These are phyloP conservation scores for Fusarium buharicum DNA, from an alignment of 2,329 filamentous ascomycete species.

Conservation along the genomic window DNA sequence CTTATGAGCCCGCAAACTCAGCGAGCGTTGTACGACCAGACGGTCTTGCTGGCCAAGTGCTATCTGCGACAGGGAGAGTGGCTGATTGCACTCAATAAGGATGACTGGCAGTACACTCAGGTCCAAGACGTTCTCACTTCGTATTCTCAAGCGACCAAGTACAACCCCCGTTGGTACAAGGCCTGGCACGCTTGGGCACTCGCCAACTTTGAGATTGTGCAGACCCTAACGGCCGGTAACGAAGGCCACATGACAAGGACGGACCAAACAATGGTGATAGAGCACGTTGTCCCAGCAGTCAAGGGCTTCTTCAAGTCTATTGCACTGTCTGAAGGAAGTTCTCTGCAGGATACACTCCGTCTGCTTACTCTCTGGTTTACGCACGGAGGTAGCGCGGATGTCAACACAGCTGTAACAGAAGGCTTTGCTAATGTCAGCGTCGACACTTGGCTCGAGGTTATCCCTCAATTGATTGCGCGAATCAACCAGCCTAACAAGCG, in stretches of 20 bases:
- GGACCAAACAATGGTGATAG: constrained; percentile 76
- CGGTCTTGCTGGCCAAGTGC: constrained; percentile 87
- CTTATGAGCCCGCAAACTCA: constrained; percentile 62
- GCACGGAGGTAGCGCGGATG: constrained; percentile 87
- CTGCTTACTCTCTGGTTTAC: constrained; percentile 96
- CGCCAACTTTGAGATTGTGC: constrained; percentile 98
- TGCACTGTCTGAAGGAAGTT: constrained; percentile 87
- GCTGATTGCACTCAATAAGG: constrained; percentile 85
- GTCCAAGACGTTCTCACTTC: constrained; percentile 91
- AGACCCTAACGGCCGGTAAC: constrained; percentile 74
- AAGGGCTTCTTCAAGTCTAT: constrained; percentile 98
- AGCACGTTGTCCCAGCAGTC: constrained; percentile 94
- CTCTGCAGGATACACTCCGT: constrained; percentile 92
- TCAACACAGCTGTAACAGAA: constrained; percentile 87
- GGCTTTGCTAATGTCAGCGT: constrained; percentile 93
- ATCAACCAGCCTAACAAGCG: constrained; percentile 95
- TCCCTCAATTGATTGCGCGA: constrained; percentile 94
- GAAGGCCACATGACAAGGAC: constrained; percentile 60
- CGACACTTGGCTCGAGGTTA: constrained; percentile 98
- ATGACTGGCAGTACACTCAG: constrained; percentile 87
- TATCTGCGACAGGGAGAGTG: constrained; percentile 97
- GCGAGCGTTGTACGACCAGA: constrained; percentile 67
- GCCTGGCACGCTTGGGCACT: constrained; percentile 99
- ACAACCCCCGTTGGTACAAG: constrained; percentile 97
- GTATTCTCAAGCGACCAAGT: constrained; percentile 90